These are phyloP conservation scores for Epichloe bromicola DNA, from an alignment of 2,329 filamentous ascomycete genomes.

Conservation along the genomic window DNA sequence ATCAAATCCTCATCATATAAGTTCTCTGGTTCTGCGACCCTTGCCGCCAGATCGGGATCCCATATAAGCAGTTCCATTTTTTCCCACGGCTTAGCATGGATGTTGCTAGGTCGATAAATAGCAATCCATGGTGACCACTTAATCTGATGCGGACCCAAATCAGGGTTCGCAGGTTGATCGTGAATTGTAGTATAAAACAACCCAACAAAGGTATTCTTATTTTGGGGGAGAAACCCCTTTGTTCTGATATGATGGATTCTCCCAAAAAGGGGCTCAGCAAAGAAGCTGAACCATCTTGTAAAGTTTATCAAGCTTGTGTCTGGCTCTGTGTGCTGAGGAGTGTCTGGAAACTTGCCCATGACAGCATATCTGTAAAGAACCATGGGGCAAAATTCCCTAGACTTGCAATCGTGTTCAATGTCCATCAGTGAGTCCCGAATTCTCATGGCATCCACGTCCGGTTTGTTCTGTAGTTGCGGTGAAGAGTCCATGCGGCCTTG, in stretches of 20 bases:
- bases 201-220: constrained; percentile 18
- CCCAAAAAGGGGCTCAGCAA: constrained; percentile 3
- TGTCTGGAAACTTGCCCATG: constrained; percentile 22
- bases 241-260: not conserved
- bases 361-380: constrained; percentile 27
- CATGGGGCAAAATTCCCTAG: constrained; percentile 9
- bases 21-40: constrained; percentile 8
- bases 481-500: not conserved
- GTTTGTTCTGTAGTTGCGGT: not conserved
- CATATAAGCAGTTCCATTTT: constrained; percentile 40
- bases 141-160: not conserved
- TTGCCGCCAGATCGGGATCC: constrained; percentile 27
- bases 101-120: constrained; percentile 31
- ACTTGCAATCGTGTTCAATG: not conserved
- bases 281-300: constrained; percentile 13
- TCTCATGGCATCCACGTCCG: not conserved
- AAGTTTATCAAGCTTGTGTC: constrained; percentile 10
- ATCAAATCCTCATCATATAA: constrained; percentile 25
- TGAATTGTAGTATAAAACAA: constrained; percentile 32
- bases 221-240: not conserved
- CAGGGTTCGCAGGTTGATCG: not conserved
- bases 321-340: constrained; percentile 12
- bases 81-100: constrained; percentile 18
- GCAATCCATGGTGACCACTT: constrained; percentile 33
- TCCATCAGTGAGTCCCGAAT: not conserved